Evolutionary conservation across 805 yeast genomes (phyloP).

Genomic region (Cyberlindnera meyerae): DNA sequence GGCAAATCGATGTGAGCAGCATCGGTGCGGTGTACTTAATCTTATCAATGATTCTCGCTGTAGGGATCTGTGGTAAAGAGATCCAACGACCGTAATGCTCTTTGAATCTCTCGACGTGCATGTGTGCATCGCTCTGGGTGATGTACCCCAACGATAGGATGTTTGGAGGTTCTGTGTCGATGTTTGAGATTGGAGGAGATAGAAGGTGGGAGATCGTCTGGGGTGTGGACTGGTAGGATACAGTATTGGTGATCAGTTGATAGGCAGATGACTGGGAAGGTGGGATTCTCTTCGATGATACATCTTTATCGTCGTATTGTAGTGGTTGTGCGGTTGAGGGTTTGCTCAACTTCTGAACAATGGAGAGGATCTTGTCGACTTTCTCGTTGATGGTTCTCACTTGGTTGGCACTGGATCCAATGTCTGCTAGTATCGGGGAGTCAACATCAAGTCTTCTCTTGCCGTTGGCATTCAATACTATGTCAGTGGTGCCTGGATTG

Average conservation of each 20-base stretch:
- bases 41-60: slow-evolving; percentile 43
- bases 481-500: too few relatives aligned
- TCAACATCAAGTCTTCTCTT: slow-evolving; percentile 13
- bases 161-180: slow-evolving; percentile 33
- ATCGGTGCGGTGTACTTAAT: slow-evolving; percentile 51
- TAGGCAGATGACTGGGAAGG: slow-evolving; percentile 25
- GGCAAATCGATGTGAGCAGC: slow-evolving; percentile 62
- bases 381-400: slow-evolving; percentile 13
- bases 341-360: slow-evolving; percentile 13
- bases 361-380: slow-evolving; percentile 14
- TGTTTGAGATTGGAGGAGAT: slow-evolving; percentile 6
- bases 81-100: slow-evolving; percentile 76
- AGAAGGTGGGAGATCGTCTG: slow-evolving; percentile 14
- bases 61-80: slow-evolving; percentile 53
- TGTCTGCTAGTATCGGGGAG: too few relatives aligned
- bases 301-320: slow-evolving; percentile 9
- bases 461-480: too few relatives aligned
- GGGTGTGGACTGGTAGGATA: slow-evolving; percentile 17
- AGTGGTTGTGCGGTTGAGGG: too few relatives aligned
- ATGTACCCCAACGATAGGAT: slow-evolving; percentile 48
- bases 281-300: slow-evolving; percentile 21
- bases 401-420: too few relatives aligned
- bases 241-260: slow-evolving; percentile 20
- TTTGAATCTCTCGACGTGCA: slow-evolving; percentile 52
- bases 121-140: slow-evolving; percentile 41